Evolutionary conservation across 139 green algal genomes (phyloP), one percentile per base, ranked within the genome.

Genomic region (Volvox africanus): DNA sequence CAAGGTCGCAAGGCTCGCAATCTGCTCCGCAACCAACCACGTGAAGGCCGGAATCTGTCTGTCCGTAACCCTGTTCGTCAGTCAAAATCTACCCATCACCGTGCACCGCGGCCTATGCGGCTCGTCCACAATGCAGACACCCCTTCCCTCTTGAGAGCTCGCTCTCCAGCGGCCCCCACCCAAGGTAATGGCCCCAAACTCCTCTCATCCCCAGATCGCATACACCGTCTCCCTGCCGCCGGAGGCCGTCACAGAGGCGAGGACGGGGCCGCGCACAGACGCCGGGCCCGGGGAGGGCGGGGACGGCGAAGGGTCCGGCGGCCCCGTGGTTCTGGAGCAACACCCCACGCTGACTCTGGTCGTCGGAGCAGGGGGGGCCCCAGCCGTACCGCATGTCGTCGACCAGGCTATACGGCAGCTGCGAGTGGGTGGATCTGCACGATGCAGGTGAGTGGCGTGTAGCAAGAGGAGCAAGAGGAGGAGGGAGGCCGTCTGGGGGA

Each of bases 141-240:
- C n/a, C n/a, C n/a, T n/a, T n/a, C n/a, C n/a, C n/a, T n/a, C n/a
- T n/a, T n/a, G n/a, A n/a, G n/a, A n/a, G n/a, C n/a, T n/a, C n/a
- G n/a, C n/a, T n/a, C n/a, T n/a, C n/a, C n/a, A n/a, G n/a, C n/a
- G n/a, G n/a, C n/a, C n/a, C n/a, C n/a, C n/a, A n/a, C n/a, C n/a
- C n/a, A n/a, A n/a, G n/a, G n/a, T n/a, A 55, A 55, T 55, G 44
- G 44, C 5, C 44, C 44, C 44, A n/a, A n/a, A n/a, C n/a, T n/a
- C n/a, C n/a, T n/a, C n/a, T n/a, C n/a, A n/a, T n/a, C 32, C 35
- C 6, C 83, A 88, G 83, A 80, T 88, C 67, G 35, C 83, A 21
- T 88, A 88, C 83, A 88, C 83, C 67, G 37, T 88, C 65, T 81
- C 36, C 3, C 36, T 81, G 24, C 13, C 80, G 26, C 44, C 37